These are phyloP conservation scores for Lignosus rhinocerotis DNA, from an alignment of 1,284 basidiomycete species.

Conservation along the genomic window DNA sequence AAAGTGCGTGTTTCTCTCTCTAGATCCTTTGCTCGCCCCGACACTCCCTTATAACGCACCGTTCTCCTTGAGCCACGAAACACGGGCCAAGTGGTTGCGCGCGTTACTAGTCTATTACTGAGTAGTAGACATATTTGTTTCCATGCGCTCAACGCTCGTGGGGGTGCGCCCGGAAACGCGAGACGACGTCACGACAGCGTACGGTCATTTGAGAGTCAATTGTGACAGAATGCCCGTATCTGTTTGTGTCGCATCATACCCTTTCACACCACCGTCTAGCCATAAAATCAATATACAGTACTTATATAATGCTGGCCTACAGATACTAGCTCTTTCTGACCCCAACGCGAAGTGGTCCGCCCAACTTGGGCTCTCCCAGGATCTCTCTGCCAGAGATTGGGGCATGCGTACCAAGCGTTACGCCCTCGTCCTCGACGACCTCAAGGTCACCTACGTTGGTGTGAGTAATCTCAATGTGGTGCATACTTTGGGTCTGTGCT, in stretches of 20 bases:
- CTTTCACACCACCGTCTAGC: neutral
- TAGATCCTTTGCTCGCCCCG: neutral
- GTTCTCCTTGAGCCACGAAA: too few relatives aligned
- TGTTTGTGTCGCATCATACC: neutral
- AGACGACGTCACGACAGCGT: too few relatives aligned
- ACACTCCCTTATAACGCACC: too few relatives aligned
- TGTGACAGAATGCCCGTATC: neutral
- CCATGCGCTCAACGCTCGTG: neutral
- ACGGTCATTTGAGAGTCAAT: too few relatives aligned
- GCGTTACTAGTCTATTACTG: too few relatives aligned
- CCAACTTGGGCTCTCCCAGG: conserved; percentile 58
- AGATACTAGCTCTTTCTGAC: conserved; percentile 61
- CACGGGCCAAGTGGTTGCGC: too few relatives aligned
- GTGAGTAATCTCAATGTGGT: conserved; percentile 37
- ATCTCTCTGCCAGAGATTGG: conserved; percentile 64
- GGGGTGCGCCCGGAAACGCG: too few relatives aligned
- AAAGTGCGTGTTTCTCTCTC: conserved; percentile 43
- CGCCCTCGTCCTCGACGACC: conserved; percentile 70
- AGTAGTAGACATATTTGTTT: too few relatives aligned
- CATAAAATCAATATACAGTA: neutral
- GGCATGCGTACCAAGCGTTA: conserved; percentile 72
- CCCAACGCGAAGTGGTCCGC: conserved; percentile 62
- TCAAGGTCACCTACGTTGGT: conserved; percentile 64
- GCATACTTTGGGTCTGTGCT: neutral
- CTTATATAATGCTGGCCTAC: conserved; percentile 28